Conservation (phyloP, 2,329 filamentous ascomycete genomes). For the Erysiphe pulchra region DNA sequence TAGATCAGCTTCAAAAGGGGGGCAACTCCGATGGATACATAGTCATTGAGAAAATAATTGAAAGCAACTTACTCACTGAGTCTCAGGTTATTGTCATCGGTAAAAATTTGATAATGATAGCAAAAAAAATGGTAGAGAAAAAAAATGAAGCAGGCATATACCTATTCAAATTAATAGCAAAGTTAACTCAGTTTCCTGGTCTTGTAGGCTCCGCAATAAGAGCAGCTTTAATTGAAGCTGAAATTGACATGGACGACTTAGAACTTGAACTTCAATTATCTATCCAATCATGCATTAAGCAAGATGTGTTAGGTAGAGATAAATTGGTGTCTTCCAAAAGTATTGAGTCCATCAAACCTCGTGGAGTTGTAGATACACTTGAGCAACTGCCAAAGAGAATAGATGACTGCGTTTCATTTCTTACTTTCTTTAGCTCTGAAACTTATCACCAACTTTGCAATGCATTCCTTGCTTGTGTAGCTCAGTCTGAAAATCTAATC, state of each 20-base stretch:
- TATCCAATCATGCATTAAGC: slow-evolving; percentile 30
- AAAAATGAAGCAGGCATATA: slow-evolving; percentile 32
- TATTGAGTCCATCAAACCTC: not conserved
- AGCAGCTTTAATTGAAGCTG: slow-evolving; percentile 36
- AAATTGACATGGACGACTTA: slow-evolving; percentile 47
- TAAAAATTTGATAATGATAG: slow-evolving; percentile 35
- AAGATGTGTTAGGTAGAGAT: slow-evolving; percentile 21
- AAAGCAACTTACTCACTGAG: slow-evolving; percentile 32
- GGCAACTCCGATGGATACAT: slow-evolving; percentile 29
- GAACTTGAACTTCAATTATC: slow-evolving; percentile 51
- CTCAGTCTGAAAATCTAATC: slow-evolving; percentile 16
- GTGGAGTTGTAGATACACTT: slow-evolving; percentile 9
- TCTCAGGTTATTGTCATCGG: slow-evolving; percentile 38
- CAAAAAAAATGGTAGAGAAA: slow-evolving; percentile 27
- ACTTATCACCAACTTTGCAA: slow-evolving; percentile 32
- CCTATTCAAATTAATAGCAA: slow-evolving; percentile 40
- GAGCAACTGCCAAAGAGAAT: slow-evolving; percentile 12
- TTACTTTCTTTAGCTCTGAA: slow-evolving; percentile 22
- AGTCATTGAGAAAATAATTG: slow-evolving; percentile 33
- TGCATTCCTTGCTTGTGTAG: slow-evolving; percentile 28
- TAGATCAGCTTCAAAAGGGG: slow-evolving; percentile 34
- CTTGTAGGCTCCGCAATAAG: slow-evolving; percentile 37
- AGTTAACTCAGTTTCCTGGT: slow-evolving; percentile 32
- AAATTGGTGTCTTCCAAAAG: slow-evolving; percentile 19
- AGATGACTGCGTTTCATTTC: slow-evolving; percentile 22